Evolutionary conservation across 176 grass and related monocot genomes (phyloP), one percentile per base, ranked within the genome.

Genomic region (Phragmites australis): DNA sequence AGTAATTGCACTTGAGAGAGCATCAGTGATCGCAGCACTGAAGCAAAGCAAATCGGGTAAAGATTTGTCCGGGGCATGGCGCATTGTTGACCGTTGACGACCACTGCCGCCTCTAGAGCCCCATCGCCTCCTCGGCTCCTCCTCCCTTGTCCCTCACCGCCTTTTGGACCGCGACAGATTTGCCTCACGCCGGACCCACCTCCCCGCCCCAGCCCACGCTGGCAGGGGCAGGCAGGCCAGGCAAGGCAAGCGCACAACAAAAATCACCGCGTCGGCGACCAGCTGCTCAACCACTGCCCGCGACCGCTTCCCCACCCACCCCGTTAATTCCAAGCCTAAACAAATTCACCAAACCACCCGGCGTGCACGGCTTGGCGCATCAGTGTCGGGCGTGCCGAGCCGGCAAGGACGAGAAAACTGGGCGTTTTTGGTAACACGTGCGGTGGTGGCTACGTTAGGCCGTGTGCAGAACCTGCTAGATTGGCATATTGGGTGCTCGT

Each of bases 261-360:
- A 58, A 19, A 82, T 81, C 78, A 15, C 19, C 77, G 70, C 15
- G 65, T 65, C 71, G 34, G 65, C 64, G 51, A 87, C 78, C 78
- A 11, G 25, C 78, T 14, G 61, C 65, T 45, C 72, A 82, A 56
- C 79, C 8, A 48, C 48, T 3, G 54, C 45, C 15, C 21, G 64
- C 85, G 72, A 64, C 30, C 42, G 22, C 51, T 11, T 6, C 21
- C 9, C 52, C 68, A 80, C 68, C n/a, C 0, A 8, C 13, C 12
- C 37, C 13, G 15, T 41, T 41, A 21, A 23, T 62, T 3, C 3
- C 31, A 26, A 27, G 2, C 54, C n/a, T 43, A 45, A 54, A 8
- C 21, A 19, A 29, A 10, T 48, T 62, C 40, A 83, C 71, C 81
- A 32, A 47, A 13, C 74, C 56, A 0, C 73, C 1, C 42, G 43